Evolutionary conservation across 2,329 filamentous ascomycete genomes (phyloP), one percentile per base, ranked within the genome.

Genomic region (Ophiostoma fasciatum): DNA sequence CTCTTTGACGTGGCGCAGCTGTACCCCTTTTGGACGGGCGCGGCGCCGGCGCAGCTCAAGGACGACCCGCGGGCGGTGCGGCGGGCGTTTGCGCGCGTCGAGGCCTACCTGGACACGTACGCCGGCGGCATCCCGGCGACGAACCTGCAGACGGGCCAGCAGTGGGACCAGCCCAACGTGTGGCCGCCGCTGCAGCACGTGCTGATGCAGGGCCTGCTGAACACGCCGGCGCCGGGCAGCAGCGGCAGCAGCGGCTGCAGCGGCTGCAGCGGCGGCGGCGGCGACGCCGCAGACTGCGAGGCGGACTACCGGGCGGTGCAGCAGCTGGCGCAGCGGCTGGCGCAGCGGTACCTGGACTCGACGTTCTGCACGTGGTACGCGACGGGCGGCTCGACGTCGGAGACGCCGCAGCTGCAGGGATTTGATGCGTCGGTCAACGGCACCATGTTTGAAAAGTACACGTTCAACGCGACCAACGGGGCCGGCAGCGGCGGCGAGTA

Each of bases 391-490:
- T 63, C 66, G 3, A 78, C 74, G 0, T 58, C 59, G 10, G 54
- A 60, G 42, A 63, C 59, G 28, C 66, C 66, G 21, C 66, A 61
- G 50, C 58, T 75, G 36, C 50, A 53, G 13, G 67, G 67, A 1
- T 50, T 68, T 1, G 48, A 53, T 0, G 47, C 58, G 2, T 46
- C 57, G 7, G 55, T 61, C 15, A 54, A 54, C 7, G 76, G 76
- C 17, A 71, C 69, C 50, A 79, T 81, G 61, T 81, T 80, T 49
- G 76, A 81, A 52, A 80, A 80, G 60, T 80, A 80, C 49, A 61
- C 59, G 11, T 71, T 77, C 45, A 68, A 67, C 38, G 55, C 66
- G 7, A 72, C 64, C 31, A 74, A 77, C 42, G 66, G 64, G 1
- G 71, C 69, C 2, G 76, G 76, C 20, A 59, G 71, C 7, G 76